Base-by-base conservation (phyloP, 2,329 filamentous ascomycete genomes). In the Alternaria gaisen region DNA sequence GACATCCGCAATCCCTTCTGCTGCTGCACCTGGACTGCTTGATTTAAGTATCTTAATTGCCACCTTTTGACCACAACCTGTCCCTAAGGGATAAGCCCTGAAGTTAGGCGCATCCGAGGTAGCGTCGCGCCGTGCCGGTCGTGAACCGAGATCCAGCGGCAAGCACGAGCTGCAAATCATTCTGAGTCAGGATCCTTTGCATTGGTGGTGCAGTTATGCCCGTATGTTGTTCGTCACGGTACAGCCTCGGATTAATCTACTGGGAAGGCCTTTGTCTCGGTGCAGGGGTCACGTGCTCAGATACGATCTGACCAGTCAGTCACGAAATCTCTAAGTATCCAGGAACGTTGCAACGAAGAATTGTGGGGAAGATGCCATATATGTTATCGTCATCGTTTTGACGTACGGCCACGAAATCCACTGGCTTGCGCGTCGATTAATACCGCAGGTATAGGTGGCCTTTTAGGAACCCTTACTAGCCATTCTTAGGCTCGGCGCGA, bases 81-180 rank as follows among this genome's bases (percentile, higher is more conserved):
- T 56, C 44, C n/a, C 24, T 18, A 26, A 42, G 6, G n/a, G 30
- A 44, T 44, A 28, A 24, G 42, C 53, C 53, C 58, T 62, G 55
- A 46, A 61, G 59, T 65, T 63, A 65, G 64, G 57, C 61, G 56
- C 54, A 65, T 56, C 67, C 62, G 63, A 61, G 61, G 60, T 67
- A 69, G 67, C 63, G 67, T 68, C 63, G 63, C 52, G 61, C 68
- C 68, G 68, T 65, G 65, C 68, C 67, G 68, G 68, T 57, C 47
- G 43, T 63, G 62, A 69, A 51, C 66, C 64, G 66, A 69, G 66
- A 71, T 71, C 65, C 66, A 66, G 66, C 62, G 58, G 46, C 60
- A 57, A 67, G 66, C 68, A 67, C 68, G 60, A 68, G 58, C 65
- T 68, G 53, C 56, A 36, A 58, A 58, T 65, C 58, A 56, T 53